A percentile compares a stretch with the other conserved stretches of the same genome.
phyloP scores from a whole-genome alignment of 306 rosid species.

The Quercus alba region DNA sequence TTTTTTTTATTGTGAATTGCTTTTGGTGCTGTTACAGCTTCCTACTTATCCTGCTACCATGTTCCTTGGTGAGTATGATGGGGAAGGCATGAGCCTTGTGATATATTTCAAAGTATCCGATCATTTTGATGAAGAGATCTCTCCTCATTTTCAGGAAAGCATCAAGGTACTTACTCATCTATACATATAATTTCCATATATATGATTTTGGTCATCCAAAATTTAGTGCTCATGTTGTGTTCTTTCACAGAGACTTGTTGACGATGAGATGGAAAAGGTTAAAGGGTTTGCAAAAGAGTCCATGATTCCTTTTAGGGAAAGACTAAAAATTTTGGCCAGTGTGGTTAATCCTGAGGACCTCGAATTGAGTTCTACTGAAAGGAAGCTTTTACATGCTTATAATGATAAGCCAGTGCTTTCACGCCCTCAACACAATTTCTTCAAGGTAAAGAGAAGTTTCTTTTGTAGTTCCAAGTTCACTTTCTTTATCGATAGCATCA shows the following conservation, averaged over 20 bases:
- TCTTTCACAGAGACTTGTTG: conserved; percentile 58
- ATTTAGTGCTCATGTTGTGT: background rate
- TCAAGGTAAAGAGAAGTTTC: conserved; percentile 38
- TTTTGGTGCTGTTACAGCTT: conserved; percentile 39
- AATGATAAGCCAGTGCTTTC: conserved; percentile 95
- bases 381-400: conserved; percentile 65
- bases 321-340: conserved; percentile 80
- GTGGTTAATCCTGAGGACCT: conserved; percentile 85
- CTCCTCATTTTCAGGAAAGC: conserved; percentile 48
- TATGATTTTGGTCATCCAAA: background rate
- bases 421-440: conserved; percentile 87
- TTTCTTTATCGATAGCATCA: background rate
- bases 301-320: conserved; percentile 65
- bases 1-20: background rate
- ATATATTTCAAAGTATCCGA: conserved; percentile 72
- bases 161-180: conserved; percentile 46
- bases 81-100: conserved; percentile 94
- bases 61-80: conserved; percentile 71
- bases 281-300: conserved; percentile 64
- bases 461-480: background rate
- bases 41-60: conserved; percentile 81
- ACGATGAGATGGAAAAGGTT: conserved; percentile 72
- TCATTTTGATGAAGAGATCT: conserved; percentile 59
- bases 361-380: conserved; percentile 60
- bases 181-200: background rate